Base-by-base conservation (phyloP, 352 stramenopile genomes). In the Pythium brachiatum region DNA sequence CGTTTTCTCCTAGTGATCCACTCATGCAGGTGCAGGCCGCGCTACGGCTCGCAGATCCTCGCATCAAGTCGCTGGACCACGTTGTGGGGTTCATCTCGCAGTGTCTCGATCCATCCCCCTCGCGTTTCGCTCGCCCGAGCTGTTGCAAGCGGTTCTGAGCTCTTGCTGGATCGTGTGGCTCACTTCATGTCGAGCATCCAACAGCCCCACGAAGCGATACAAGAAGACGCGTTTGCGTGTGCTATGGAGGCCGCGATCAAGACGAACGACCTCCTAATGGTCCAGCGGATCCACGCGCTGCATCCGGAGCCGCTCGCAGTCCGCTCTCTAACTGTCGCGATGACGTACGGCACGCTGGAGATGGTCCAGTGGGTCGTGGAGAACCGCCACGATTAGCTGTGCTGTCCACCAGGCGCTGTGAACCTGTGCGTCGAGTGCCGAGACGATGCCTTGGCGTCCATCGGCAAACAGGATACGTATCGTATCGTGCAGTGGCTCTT, bases 321-420 rank as follows among this genome's bases (percentile, higher is more conserved):
- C 13, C 46, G 23, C 13, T 64, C 57, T 0, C 31, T 57, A 7
- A n/a, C n/a, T 11, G 18, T 51, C 1, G 57, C 57, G 21, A 13
- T 64, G 2, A 5, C 39, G 1, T 32, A 44, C 18, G 57, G 47
- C 18, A 41, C 46, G 15, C 36, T 57, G 2, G 25, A 57, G 36
- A 20, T 52, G 11, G 34, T 64, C 2, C 57, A 57, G 15, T 64
- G 57, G 47, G 21, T 64, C 25, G 27, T 64, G 9, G 48, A 53
- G 34, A 21, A 64, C 38, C 57, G 57, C 15, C 18, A 26, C 8
- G 57, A 64, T 36, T 26, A 36, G 2, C 26, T 31, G 0, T 58
- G 57, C 26, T 51, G 56, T 32, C 13, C 1, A 11, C 29, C 43
- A n/a, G 56, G 56, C n/a, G 7, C 48, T 7, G 11, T 39, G 0